Evolutionary conservation across 768 basidiomycete genomes (phyloP).

Genomic region (Chalciporus pseudorubinellus): DNA sequence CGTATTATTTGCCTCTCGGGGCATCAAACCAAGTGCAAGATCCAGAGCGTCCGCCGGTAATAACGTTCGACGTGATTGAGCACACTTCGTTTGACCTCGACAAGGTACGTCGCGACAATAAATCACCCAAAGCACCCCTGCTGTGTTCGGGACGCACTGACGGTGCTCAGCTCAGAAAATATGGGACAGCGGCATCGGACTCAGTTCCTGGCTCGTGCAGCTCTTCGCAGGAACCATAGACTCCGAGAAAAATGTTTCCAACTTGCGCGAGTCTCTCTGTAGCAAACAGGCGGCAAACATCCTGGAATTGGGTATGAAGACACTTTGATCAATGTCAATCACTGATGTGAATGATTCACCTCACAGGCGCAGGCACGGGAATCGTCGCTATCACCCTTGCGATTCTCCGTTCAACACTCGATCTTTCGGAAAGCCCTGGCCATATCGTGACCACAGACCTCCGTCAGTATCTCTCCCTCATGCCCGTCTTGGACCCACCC

Average conservation of each 20-base stretch:
- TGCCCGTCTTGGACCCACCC: not conserved
- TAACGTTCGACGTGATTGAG: conserved; percentile 57
- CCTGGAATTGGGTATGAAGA: conserved; percentile 65
- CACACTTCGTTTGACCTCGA: conserved; percentile 90
- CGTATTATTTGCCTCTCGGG: conserved; percentile 5
- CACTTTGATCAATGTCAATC: not conserved
- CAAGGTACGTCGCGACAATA: conserved; percentile 58
- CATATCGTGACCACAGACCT: conserved; percentile 71
- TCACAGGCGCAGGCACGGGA: conserved; percentile 79
- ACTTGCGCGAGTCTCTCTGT: conserved; percentile 40
- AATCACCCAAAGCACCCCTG: not conserved
- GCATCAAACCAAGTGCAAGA: not conserved
- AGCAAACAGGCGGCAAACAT: conserved; percentile 40
- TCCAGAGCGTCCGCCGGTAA: conserved; percentile 4
- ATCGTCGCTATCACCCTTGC: conserved; percentile 71
- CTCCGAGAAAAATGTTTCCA: conserved; percentile 5
- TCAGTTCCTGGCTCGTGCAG: conserved; percentile 72
- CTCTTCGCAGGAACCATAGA: conserved; percentile 22
- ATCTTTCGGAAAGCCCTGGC: conserved; percentile 16
- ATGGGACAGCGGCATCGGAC: conserved; percentile 91
- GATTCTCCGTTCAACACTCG: conserved; percentile 45
- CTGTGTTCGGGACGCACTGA: too few relatives aligned
- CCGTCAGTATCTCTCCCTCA: conserved; percentile 43
- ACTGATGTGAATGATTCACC: not conserved
- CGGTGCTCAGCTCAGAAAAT: conserved; percentile 66